phyloP scores from a whole-genome alignment of 495 filamentous ascomycete genomes.

The Hyphodiscus hymeniophilus region DNA sequence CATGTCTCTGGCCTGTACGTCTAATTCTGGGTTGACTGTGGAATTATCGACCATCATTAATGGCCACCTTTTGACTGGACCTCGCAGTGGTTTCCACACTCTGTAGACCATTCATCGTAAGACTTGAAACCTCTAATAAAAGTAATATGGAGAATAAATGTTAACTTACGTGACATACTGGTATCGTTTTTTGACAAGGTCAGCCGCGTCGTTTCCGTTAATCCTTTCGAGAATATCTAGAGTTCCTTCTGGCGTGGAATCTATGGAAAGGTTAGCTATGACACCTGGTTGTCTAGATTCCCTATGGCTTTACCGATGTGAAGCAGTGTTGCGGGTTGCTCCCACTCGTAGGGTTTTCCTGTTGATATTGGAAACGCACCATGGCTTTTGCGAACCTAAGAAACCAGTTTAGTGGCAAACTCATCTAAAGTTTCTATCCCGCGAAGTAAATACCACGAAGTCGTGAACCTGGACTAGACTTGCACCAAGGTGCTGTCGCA shows the following conservation, averaged over 20 bases:
- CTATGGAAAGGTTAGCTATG: not conserved
- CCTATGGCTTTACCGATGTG: not conserved
- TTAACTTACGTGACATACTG: conserved; percentile 4
- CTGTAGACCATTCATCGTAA: no score
- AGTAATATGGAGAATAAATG: no score
- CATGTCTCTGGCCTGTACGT: not conserved
- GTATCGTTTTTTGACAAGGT: not conserved
- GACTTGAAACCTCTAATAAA: no score
- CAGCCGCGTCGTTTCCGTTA: not conserved
- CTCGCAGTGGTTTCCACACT: not conserved
- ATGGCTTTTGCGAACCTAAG: conserved; percentile 1
- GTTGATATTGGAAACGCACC: conserved; percentile 1
- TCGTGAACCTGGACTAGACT: not conserved
- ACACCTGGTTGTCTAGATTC: not conserved
- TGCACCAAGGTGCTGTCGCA: not conserved
- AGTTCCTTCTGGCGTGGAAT: conserved; percentile 1
- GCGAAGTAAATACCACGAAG: not conserved
- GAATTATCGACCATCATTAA: conserved; percentile 1
- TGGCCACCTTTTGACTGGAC: conserved; percentile 1
- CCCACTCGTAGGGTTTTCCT: not conserved
- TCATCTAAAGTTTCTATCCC: not conserved
- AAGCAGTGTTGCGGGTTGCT: not conserved
- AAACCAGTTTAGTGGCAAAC: not conserved
- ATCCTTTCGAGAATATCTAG: not conserved
- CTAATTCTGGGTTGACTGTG: not conserved